A percentile compares a stretch with the other conserved stretches of the same genome.
phyloP scores from a whole-genome alignment of 306 rosid genomes.

The Quercus dentata region DNA sequence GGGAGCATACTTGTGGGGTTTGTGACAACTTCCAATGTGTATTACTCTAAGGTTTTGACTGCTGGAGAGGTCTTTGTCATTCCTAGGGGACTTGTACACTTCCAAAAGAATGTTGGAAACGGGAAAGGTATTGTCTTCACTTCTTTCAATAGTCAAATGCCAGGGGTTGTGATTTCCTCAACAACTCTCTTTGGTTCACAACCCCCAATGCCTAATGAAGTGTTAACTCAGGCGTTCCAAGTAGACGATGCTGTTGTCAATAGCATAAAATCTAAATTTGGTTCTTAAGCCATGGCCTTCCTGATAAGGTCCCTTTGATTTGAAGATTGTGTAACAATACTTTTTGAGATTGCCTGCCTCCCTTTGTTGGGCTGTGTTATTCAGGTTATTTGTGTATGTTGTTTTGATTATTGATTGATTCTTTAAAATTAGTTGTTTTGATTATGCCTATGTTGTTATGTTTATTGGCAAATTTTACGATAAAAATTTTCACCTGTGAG shows the following conservation, averaged over 20 bases:
- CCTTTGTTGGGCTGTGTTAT: background rate
- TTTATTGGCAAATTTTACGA: background rate
- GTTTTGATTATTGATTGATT: too few species aligned
- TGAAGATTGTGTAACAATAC: background rate
- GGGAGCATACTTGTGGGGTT: conserved; percentile 48
- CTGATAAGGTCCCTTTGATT: background rate
- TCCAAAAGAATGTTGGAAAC: conserved; percentile 36
- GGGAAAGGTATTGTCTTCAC: conserved; percentile 28
- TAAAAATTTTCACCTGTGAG: too few species aligned
- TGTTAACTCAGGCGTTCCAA: conserved; percentile 30
- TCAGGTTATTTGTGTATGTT: background rate
- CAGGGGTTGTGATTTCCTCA: conserved; percentile 24
- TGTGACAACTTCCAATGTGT: conserved; percentile 35
- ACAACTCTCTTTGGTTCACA: conserved; percentile 27
- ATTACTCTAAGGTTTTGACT: conserved; percentile 33
- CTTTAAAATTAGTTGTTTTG: too few species aligned
- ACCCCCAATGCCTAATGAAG: conserved; percentile 21
- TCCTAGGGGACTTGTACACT: conserved; percentile 45
- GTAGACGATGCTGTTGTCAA: conserved; percentile 26
- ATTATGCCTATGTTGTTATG: too few species aligned
- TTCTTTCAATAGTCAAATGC: conserved; percentile 45
- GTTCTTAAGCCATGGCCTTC: conserved; percentile 4
- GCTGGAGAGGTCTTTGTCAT: conserved; percentile 40
- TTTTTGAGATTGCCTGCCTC: background rate
- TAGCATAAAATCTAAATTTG: conserved; percentile 37